Base-by-base conservation (phyloP, 257 asterid species). In the Fraxinus anomala region DNA sequence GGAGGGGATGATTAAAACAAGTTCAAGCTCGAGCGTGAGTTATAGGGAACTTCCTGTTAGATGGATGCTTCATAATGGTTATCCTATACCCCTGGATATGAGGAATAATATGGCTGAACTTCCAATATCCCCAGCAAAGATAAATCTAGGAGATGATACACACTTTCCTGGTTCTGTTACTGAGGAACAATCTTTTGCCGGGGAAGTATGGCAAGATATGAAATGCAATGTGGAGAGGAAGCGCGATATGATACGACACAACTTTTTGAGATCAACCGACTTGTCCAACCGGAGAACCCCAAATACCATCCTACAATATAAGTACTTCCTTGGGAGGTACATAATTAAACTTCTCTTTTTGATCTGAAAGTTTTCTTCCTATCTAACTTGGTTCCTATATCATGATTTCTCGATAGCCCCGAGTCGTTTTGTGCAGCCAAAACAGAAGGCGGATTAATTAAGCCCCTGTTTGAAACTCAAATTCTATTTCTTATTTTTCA, bases 31-130 rank as follows among this genome's bases (percentile, higher is more conserved):
- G 1, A 86, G 82, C 1, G 81, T 87, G 72, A 83, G 75, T 76
- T 89, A 80, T 84, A 77, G 70, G 0, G 93, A 89, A 70, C 89
- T 89, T 70, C 93, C 93, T 17, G 85, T 89, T 70, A 82, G 87
- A 71, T 89, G 93, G 93, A 89, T 89, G 93, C 82, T 71, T 54
- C 82, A 89, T 74, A 89, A 89, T 1, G 89, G 91, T 16, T 87
- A 89, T 85, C 87, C 88, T 21, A 77, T 89, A 73, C 91, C 93
- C 0, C 76, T 79, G 1, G 93, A 89, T 79, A 80, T 89, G 91
- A 85, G 84, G 79, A 68, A 34, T 54, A 75, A 65, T 71, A 70
- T 40, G 75, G 76, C 74, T 5, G 88, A 68, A 49, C 75, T 84
- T 76, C 66, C 78, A 37, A 40, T 42, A 31, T 75, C 76, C 11